Percentiles rank a stretch among this genome's conserved stretches.
Conservation (phyloP, 345 rosid genomes). For the Triadica sebifera region DNA sequence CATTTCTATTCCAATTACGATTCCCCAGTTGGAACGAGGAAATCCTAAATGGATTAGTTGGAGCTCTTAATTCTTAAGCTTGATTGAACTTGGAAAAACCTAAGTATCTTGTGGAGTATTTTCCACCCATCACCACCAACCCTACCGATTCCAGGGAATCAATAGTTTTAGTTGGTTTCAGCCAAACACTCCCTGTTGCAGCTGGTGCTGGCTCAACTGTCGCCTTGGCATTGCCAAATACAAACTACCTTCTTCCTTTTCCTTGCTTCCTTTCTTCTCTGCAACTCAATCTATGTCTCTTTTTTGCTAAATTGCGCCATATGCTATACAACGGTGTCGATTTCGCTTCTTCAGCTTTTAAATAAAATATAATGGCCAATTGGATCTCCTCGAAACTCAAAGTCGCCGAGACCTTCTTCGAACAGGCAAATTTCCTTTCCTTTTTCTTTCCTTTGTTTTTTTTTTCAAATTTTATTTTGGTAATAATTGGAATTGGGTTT, state of each 20-base stretch:
- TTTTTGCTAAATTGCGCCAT: slow-evolving; percentile 10
- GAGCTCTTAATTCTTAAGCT: too few species aligned
- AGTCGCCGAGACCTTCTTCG: slow-evolving; percentile 83
- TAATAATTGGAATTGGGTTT: not conserved
- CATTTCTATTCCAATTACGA: too few species aligned
- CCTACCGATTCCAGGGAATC: too few species aligned
- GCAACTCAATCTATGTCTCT: not conserved
- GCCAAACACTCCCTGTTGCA: too few species aligned
- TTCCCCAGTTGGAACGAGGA: too few species aligned
- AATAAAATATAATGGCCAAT: slow-evolving; percentile 52
- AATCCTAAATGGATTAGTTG: too few species aligned
- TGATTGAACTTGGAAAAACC: too few species aligned
- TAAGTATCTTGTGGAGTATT: too few species aligned
- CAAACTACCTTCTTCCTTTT: not conserved
- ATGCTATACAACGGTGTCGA: not conserved
- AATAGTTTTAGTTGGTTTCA: too few species aligned
- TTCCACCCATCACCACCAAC: too few species aligned
- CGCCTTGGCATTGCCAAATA: not conserved
- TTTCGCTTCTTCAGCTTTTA: not conserved
- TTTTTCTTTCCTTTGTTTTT: not conserved
- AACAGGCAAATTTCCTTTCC: slow-evolving; percentile 46
- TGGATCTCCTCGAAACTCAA: slow-evolving; percentile 95
- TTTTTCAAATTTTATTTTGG: not conserved
- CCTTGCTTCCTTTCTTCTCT: not conserved
- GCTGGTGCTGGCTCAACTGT: too few species aligned